phyloP scores from a whole-genome alignment of 352 stramenopile species.

The Globisporangium spiculum region DNA sequence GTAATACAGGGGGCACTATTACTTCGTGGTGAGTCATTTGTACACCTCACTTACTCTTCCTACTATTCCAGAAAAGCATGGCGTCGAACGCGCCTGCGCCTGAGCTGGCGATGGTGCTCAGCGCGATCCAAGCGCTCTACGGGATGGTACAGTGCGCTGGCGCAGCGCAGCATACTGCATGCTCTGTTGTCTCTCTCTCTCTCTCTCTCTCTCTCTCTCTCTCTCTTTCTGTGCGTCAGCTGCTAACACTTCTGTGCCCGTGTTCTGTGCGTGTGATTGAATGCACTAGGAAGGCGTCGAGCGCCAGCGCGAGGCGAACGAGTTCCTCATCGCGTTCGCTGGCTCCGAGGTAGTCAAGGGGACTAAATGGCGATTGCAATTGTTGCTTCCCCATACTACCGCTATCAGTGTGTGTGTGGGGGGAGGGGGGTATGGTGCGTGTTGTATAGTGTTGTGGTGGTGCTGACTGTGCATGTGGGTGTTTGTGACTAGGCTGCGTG shows the following conservation, averaged over 20 bases:
- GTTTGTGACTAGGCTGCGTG: slow-evolving; percentile 33
- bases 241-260: no score
- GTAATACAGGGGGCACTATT: neutral
- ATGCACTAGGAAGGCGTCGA: slow-evolving; percentile 45
- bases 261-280: neutral
- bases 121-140: slow-evolving; percentile 59
- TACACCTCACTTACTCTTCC: neutral
- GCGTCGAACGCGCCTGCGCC: neutral
- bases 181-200: no score
- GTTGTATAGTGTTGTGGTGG: neutral
- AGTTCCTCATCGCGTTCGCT: slow-evolving; percentile 60
- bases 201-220: no score
- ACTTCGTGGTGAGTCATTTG: neutral
- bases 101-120: slow-evolving; percentile 41
- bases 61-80: neutral
- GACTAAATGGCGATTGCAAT: neutral
- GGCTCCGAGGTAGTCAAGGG: slow-evolving; percentile 29
- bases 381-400: neutral
- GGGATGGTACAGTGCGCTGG: slow-evolving; percentile 37
- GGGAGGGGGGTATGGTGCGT: neutral
- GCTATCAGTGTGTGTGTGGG: no score
- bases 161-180: no score
- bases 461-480: neutral
- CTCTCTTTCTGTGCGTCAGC: no score
- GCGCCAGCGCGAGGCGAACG: slow-evolving; percentile 65